Conservation (phyloP, 164 flowering plant species). For the Malania oleifera region DNA sequence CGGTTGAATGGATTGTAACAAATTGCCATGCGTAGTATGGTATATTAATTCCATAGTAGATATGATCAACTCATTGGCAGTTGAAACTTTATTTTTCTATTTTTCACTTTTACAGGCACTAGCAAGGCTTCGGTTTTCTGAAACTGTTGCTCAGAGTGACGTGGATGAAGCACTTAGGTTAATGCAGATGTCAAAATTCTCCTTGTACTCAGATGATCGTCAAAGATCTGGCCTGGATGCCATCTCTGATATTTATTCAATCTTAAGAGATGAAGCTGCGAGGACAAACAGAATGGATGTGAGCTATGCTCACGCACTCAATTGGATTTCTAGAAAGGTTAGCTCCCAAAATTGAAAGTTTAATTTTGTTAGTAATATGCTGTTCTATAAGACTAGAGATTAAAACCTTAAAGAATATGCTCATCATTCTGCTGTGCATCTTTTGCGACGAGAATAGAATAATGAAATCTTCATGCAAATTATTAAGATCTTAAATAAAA, state of each 20-base stretch:
- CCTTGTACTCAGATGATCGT: constrained; percentile 90
- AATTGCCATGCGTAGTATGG: no score
- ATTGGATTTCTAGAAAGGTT: constrained; percentile 98
- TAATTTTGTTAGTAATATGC: not conserved
- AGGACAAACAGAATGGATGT: constrained; percentile 66
- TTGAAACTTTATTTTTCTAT: no score
- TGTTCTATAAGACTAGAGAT: no score
- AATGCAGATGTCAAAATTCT: constrained; percentile 99
- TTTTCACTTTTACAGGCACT: constrained; percentile 87
- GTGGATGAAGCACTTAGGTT: constrained; percentile 96
- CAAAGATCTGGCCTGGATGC: constrained; percentile 95
- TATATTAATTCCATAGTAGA: no score
- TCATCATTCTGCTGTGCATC: no score
- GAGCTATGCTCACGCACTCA: constrained; percentile 88
- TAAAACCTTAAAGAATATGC: no score
- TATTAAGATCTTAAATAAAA: no score
- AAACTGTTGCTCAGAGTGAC: constrained; percentile 91
- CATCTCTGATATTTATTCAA: constrained; percentile 92
- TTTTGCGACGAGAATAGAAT: no score
- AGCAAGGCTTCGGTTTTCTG: constrained; percentile 94
- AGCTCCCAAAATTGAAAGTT: constrained; percentile 14
- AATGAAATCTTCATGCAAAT: no score
- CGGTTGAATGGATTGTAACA: no score
- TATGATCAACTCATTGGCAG: no score
- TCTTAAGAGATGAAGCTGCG: constrained; percentile 93